Evolutionary conservation across 2,329 filamentous ascomycete species (phyloP), one percentile per base, ranked within the genome.

Genomic region (Zymoseptoria brevis): DNA sequence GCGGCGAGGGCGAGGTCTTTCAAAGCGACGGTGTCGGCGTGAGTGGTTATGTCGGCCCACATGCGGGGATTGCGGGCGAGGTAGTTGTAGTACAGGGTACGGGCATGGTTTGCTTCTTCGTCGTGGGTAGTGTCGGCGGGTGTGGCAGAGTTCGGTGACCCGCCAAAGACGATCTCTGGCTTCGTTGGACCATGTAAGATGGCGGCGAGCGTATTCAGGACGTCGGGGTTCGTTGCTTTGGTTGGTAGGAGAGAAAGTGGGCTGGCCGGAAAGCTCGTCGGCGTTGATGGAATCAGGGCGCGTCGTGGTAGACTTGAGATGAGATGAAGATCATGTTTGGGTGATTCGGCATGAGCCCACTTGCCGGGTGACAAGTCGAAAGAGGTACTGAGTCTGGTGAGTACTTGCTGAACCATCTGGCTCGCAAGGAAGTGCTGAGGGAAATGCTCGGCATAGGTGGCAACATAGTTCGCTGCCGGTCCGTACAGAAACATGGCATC

Each of bases 21-120:
- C 71, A 86, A 77, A 0, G 80, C 82, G 13, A 85, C 68, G 8
- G 80, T 79, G 53, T 84, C 80, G n/a, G 82, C 80, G 53, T 82
- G 78, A 1, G 71, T 73, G 29, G 79, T 74, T 41, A 84, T 70
- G 61, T 83, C 75, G 8, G 72, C 68, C 76, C 82, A 86, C 60
- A 85, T 75, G 29, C 66, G 73, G 0, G 79, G 72, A 56, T 82
- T 77, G 50, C 79, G 71, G 57, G 68, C 77, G 19, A 81, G 70
- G 68, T 84, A 85, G 55, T 79, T 73, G 56, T 78, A 79, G 63
- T 82, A 84, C 2, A 86, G 72, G 6, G 79, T 73, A 50, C 82
- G 80, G 8, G 83, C 81, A 21, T 79, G 79, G 21, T 76, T 74
- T 1, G 77, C 75, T 71, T 85, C 82, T 26, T 66, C 60, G 19